These are phyloP conservation scores for Sclerotinia borealis DNA, from an alignment of 2,329 filamentous ascomycete species.

Conservation along the genomic window DNA sequence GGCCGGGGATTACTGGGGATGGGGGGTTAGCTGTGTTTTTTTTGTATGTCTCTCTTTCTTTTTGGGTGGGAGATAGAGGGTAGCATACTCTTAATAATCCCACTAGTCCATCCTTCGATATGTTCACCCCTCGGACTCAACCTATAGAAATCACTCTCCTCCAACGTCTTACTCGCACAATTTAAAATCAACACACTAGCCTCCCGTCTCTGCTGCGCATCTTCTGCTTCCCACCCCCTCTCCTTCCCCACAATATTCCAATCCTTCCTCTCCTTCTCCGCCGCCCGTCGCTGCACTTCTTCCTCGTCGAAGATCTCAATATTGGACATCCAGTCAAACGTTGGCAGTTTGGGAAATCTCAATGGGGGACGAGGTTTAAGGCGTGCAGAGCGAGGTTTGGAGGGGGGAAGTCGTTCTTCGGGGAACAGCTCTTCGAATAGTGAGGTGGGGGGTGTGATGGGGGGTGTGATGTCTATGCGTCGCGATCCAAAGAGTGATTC, in stretches of 20 bases:
- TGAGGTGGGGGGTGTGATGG: conserved; percentile 20
- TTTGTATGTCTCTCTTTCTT: background rate
- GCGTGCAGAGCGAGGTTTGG: background rate
- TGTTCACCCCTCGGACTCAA: conserved; percentile 55
- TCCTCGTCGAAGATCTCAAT: background rate
- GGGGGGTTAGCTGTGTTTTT: conserved; percentile 22
- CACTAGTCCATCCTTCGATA: conserved; percentile 61
- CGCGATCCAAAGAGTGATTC: conserved; percentile 5
- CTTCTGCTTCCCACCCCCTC: background rate
- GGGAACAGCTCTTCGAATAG: conserved; percentile 49
- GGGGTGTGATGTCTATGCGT: background rate
- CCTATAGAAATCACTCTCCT: conserved; percentile 65
- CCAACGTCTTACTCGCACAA: conserved; percentile 52
- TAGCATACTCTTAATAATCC: conserved; percentile 49
- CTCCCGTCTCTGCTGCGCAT: background rate
- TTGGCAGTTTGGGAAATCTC: conserved; percentile 24
- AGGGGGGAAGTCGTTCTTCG: conserved; percentile 33
- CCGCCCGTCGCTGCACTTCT: conserved; percentile 1
- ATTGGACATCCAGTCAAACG: conserved; percentile 24
- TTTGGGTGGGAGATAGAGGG: background rate
- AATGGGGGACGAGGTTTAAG: background rate
- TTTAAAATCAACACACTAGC: conserved; percentile 46
- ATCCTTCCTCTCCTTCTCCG: conserved; percentile 1
- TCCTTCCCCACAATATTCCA: background rate
- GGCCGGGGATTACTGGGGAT: conserved; percentile 53